Evolutionary conservation across 2,329 filamentous ascomycete species (phyloP).

Genomic region (Fusarium mundagurra): DNA sequence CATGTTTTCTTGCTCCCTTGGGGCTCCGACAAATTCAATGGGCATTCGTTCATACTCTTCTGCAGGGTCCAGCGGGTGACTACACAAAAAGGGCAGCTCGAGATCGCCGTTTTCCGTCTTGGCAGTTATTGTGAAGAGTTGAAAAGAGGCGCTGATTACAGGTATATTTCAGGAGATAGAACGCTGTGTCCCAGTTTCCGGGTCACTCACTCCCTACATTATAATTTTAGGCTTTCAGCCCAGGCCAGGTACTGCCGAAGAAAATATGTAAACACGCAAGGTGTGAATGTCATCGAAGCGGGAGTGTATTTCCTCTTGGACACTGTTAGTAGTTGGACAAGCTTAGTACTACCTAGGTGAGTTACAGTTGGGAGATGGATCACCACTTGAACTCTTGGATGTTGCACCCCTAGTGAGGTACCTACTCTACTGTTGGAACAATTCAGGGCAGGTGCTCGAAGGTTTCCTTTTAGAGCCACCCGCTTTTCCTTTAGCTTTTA

Average conservation of each 20-base stretch:
- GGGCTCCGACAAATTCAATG: too few species aligned
- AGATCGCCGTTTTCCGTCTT: constrained; percentile 32
- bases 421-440: neutral
- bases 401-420: neutral
- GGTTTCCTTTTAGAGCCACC: constrained; percentile 19
- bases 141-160: neutral
- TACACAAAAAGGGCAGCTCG: constrained; percentile 12
- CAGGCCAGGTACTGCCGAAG: neutral
- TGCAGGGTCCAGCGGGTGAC: constrained; percentile 25
- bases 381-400: neutral
- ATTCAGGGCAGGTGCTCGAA: constrained; percentile 10
- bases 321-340: neutral
- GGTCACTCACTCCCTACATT: too few species aligned
- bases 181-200: neutral
- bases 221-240: neutral
- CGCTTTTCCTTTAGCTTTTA: constrained; percentile 7
- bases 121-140: neutral
- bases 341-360: neutral
- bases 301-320: neutral
- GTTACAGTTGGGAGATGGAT: neutral
- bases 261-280: neutral
- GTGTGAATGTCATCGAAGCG: neutral
- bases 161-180: neutral
- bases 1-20: too few species aligned
- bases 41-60: too few species aligned